Percentiles rank a stretch among this genome's conserved stretches.
Conservation (phyloP, 2,329 filamentous ascomycete genomes). For the Ambrosiella xylebori region DNA sequence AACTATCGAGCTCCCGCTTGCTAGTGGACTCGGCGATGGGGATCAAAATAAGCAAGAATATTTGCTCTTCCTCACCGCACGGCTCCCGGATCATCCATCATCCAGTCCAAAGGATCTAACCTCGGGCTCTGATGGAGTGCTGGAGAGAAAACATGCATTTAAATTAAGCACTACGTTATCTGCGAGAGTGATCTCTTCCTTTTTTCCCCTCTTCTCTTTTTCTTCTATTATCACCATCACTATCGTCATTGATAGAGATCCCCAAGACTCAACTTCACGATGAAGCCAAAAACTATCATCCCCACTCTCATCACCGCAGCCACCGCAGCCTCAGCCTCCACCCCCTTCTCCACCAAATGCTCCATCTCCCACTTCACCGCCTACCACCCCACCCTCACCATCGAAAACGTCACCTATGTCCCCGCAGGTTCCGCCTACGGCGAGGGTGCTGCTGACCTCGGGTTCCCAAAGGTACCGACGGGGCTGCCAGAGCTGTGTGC, state of each 20-base stretch:
- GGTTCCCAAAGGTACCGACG: constrained; percentile 17
- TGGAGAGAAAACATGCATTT: neutral
- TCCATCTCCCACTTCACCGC: neutral
- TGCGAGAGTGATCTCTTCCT: neutral
- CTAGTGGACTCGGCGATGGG: too few relatives aligned
- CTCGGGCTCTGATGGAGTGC: neutral
- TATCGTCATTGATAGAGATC: neutral
- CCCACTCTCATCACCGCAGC: neutral
- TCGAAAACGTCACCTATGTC: constrained; percentile 12
- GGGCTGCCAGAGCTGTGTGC: constrained; percentile 21
- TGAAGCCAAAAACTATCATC: neutral
- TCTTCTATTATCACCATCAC: neutral
- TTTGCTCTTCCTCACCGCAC: too few relatives aligned
- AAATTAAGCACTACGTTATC: neutral
- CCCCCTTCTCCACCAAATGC: neutral
- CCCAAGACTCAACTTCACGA: neutral
- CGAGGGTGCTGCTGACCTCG: constrained; percentile 15
- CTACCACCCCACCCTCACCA: neutral
- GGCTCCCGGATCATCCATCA: too few relatives aligned
- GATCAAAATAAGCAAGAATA: too few relatives aligned
- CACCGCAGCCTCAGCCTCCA: neutral
- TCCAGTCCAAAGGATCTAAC: neutral
- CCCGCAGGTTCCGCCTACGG: constrained; percentile 15
- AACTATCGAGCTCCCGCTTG: too few relatives aligned
- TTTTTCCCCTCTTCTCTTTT: neutral